Evolutionary conservation across 2,329 filamentous ascomycete species (phyloP).

Genomic region (Aspergillus viridinutans): DNA sequence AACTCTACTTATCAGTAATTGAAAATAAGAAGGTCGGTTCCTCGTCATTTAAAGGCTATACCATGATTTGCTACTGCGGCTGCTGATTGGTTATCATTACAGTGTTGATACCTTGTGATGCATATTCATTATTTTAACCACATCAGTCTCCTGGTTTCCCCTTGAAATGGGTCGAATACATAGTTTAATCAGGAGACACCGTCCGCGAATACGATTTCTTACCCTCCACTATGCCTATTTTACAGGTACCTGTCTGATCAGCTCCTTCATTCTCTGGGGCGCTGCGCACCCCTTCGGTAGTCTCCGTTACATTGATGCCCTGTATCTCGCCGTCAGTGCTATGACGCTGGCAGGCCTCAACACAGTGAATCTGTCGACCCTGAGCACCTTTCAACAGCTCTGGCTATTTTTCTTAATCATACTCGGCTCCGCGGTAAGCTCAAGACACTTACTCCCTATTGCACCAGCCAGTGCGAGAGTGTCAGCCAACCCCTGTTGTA

Average conservation of each 20-base stretch:
- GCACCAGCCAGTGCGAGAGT: not conserved
- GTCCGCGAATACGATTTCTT: constrained; percentile 29
- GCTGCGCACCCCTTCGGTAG: constrained; percentile 40
- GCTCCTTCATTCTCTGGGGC: constrained; percentile 46
- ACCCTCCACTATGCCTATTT: constrained; percentile 50
- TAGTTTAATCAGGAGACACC: not conserved
- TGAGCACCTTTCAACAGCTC: constrained; percentile 48
- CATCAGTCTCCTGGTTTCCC: too few relatives aligned
- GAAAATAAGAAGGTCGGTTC: too few relatives aligned
- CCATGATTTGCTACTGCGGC: too few relatives aligned
- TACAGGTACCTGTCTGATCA: constrained; percentile 38
- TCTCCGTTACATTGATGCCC: constrained; percentile 43
- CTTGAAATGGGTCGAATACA: not conserved
- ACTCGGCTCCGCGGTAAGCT: constrained; percentile 36
- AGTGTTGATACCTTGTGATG: too few relatives aligned
- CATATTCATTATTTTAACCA: too few relatives aligned
- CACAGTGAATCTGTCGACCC: constrained; percentile 44
- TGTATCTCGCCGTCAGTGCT: constrained; percentile 45
- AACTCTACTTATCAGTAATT: too few relatives aligned
- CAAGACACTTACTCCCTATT: too few relatives aligned
- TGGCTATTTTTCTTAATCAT: constrained; percentile 47
- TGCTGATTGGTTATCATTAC: too few relatives aligned
- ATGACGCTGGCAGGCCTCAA: constrained; percentile 49
- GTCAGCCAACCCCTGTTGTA: not conserved
- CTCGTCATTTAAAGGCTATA: too few relatives aligned